These are phyloP conservation scores for Sporothrix protearum DNA, from an alignment of 2,329 filamentous ascomycete species.

Conservation along the genomic window DNA sequence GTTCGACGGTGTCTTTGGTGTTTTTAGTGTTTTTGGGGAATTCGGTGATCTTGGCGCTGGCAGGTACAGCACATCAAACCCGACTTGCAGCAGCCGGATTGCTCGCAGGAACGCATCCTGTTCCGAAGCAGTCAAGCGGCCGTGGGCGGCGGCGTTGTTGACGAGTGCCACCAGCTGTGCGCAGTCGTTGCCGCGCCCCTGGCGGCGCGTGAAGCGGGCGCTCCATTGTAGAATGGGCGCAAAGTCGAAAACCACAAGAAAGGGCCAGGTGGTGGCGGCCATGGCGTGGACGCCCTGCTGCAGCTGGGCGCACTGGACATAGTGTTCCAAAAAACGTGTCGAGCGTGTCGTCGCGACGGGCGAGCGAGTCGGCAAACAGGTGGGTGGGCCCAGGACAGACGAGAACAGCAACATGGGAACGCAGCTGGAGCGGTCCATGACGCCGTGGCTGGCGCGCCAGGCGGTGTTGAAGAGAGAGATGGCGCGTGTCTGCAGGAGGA, in stretches of 20 bases:
- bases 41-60: constrained; percentile 13
- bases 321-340: constrained; percentile 34
- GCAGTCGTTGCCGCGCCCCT: constrained; percentile 32
- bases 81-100: constrained; percentile 32
- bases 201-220: constrained; percentile 23
- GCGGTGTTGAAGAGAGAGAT: constrained; percentile 34
- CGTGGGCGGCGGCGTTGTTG: constrained; percentile 19
- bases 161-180: constrained; percentile 29
- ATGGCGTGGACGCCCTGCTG: constrained; percentile 31
- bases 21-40: too few relatives aligned
- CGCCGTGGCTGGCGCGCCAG: constrained; percentile 24
- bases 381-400: constrained; percentile 36
- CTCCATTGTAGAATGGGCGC: constrained; percentile 31
- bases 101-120: constrained; percentile 32
- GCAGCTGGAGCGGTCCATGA: constrained; percentile 35
- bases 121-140: constrained; percentile 26
- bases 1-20: not conserved
- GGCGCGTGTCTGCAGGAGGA: constrained; percentile 36
- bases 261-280: constrained; percentile 31
- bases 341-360: constrained; percentile 29
- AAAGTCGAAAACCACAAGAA: constrained; percentile 33
- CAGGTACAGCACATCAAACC: constrained; percentile 29
- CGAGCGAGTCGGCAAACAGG: constrained; percentile 36
- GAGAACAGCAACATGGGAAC: constrained; percentile 37
- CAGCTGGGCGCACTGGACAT: constrained; percentile 33